Percentiles rank a stretch among this genome's conserved stretches.
phyloP scores from a whole-genome alignment of 768 basidiomycete genomes.

The Leccinum ochraceum region DNA sequence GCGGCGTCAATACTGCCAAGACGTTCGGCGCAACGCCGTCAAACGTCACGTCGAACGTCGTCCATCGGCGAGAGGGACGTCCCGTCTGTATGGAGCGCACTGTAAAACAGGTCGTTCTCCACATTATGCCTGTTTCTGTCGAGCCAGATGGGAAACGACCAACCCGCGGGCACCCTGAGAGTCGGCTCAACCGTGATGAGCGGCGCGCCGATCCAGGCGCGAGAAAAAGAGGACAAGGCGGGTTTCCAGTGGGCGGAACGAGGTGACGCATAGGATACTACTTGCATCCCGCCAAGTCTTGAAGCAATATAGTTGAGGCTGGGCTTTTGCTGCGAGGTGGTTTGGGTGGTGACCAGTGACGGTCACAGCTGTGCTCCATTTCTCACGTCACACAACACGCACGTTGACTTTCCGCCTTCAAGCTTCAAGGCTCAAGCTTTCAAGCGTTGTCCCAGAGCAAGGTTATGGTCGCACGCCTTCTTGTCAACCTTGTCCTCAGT shows the following conservation, averaged over 20 bases:
- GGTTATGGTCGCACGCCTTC: no score
- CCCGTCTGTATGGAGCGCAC: slow-evolving; percentile 62
- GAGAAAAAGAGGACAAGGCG: slow-evolving; percentile 75
- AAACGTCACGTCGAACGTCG: slow-evolving; percentile 70
- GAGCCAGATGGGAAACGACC: slow-evolving; percentile 92
- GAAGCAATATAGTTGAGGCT: no score
- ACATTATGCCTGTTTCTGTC: slow-evolving; percentile 59
- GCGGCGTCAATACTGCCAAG: slow-evolving; percentile 38
- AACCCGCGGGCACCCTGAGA: slow-evolving; percentile 73
- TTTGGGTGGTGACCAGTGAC: no score
- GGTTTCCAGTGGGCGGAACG: slow-evolving; percentile 17
- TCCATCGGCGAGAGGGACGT: slow-evolving; percentile 70
- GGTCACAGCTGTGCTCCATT: no score
- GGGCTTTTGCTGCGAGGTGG: no score
- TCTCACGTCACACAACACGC: no score
- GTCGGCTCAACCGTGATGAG: slow-evolving; percentile 50
- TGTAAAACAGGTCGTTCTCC: slow-evolving; percentile 56
- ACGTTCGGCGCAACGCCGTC: slow-evolving; percentile 71
- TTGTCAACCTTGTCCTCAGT: no score
- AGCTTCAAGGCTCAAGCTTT: no score
- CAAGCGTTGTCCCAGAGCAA: no score
- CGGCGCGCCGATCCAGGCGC: slow-evolving; percentile 49
- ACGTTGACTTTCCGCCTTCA: no score
- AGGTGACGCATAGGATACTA: no score
- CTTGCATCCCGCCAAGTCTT: no score